phyloP scores from a whole-genome alignment of 2,329 filamentous ascomycete genomes.

The Westerdykella ornata region DNA sequence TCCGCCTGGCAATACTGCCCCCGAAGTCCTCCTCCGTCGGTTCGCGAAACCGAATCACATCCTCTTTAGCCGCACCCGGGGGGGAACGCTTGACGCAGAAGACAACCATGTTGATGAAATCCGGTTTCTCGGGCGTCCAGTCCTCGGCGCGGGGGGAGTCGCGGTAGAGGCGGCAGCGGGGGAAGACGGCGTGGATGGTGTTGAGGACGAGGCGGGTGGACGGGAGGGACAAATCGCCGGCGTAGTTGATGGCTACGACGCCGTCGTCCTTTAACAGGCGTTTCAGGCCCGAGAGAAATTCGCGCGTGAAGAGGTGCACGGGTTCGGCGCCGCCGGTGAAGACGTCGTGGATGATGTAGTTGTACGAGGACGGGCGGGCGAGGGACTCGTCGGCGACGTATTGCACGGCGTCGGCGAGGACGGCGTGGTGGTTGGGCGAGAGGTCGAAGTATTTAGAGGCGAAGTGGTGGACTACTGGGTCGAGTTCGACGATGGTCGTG shows the following conservation, averaged over 20 bases:
- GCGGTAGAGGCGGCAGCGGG: constrained; percentile 84
- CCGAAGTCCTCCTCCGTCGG: constrained; percentile 62
- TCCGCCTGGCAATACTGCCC: constrained; percentile 60
- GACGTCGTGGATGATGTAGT: constrained; percentile 96
- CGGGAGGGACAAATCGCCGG: constrained; percentile 74
- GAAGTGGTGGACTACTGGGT: constrained; percentile 79
- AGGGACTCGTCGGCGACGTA: constrained; percentile 54
- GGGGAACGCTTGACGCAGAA: constrained; percentile 67
- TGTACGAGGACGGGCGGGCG: constrained; percentile 49
- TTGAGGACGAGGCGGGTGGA: constrained; percentile 71
- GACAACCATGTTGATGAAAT: constrained; percentile 94
- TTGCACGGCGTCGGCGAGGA: constrained; percentile 74
- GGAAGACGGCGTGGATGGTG: constrained; percentile 77
- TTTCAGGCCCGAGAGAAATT: constrained; percentile 69
- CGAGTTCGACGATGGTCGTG: constrained; percentile 91
- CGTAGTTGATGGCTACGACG: constrained; percentile 92
- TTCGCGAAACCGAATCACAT: constrained; percentile 58
- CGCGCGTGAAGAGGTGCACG: constrained; percentile 74
- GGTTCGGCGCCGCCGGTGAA: constrained; percentile 96
- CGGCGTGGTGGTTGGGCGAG: constrained; percentile 66
- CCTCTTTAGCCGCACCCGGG: constrained; percentile 3
- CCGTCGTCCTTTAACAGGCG: constrained; percentile 69
- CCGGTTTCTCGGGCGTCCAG: constrained; percentile 34
- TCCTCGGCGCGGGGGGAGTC: constrained; percentile 57
- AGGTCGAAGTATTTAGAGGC: constrained; percentile 78